Evolutionary conservation across 495 filamentous ascomycete species (phyloP).

Genomic region (Annulohypoxylon stygium): DNA sequence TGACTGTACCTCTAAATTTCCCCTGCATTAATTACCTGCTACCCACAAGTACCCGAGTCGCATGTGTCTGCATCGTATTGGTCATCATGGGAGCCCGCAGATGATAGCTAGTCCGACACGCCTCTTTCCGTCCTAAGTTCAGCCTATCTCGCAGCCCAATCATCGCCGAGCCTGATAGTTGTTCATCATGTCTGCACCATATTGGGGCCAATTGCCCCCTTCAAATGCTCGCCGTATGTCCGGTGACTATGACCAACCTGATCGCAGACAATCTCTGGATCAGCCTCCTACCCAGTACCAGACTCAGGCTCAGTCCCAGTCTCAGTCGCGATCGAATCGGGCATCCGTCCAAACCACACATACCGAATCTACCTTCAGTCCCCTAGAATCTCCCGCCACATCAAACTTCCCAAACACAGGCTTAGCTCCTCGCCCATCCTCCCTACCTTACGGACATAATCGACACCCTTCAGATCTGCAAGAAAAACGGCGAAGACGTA

Average conservation of each 20-base stretch:
- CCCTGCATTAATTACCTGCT: slow-evolving; percentile 46
- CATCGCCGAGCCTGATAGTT: slow-evolving; percentile 35
- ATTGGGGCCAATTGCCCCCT: slow-evolving; percentile 58
- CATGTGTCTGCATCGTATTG: slow-evolving; percentile 65
- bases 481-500: slow-evolving; percentile 55
- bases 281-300: slow-evolving; percentile 44
- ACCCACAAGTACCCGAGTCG: slow-evolving; percentile 48
- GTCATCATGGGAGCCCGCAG: slow-evolving; percentile 56
- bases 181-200: slow-evolving; percentile 50
- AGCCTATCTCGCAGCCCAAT: slow-evolving; percentile 51
- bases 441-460: slow-evolving; percentile 59
- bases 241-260: slow-evolving; percentile 54
- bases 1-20: slow-evolving; percentile 22
- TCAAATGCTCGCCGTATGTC: slow-evolving; percentile 60
- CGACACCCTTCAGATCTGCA: slow-evolving; percentile 59
- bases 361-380: slow-evolving; percentile 65
- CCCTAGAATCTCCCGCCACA: slow-evolving; percentile 63
- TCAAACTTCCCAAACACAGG: slow-evolving; percentile 62
- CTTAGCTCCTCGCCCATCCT: slow-evolving; percentile 64
- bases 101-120: slow-evolving; percentile 43
- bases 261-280: slow-evolving; percentile 60
- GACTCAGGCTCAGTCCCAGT: background rate
- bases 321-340: slow-evolving; percentile 55
- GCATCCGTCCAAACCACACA: slow-evolving; percentile 60
- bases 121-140: slow-evolving; percentile 38